Conservation (phyloP, 1,284 basidiomycete genomes). For the Naganishia sp. region DNA sequence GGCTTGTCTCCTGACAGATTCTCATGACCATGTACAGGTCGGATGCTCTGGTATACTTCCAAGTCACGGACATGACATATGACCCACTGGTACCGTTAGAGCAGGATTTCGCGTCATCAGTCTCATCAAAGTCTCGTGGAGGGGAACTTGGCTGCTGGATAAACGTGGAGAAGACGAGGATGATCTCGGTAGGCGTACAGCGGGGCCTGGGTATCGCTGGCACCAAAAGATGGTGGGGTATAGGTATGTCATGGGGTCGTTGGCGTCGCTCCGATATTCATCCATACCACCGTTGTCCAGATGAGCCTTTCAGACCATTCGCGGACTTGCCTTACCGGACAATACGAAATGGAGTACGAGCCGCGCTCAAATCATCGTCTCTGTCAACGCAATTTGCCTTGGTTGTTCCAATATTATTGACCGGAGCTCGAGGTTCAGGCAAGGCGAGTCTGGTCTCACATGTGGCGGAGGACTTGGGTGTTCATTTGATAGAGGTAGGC, state of each 20-base stretch:
- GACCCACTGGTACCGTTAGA: constrained; percentile 55
- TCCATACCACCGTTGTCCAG: constrained; percentile 31
- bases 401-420: constrained; percentile 53
- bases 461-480: constrained; percentile 44
- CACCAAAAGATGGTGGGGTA: constrained; percentile 60
- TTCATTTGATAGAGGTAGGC: constrained; percentile 77
- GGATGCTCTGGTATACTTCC: constrained; percentile 67
- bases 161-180: constrained; percentile 69
- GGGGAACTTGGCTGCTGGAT: constrained; percentile 85
- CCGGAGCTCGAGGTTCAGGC: constrained; percentile 58
- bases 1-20: neutral
- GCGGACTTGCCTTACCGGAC: constrained; percentile 32
- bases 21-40: constrained; percentile 30
- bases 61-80: constrained; percentile 74
- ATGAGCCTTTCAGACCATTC: constrained; percentile 40
- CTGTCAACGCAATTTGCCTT: constrained; percentile 26
- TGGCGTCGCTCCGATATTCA: neutral
- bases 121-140: constrained; percentile 48
- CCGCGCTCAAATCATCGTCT: constrained; percentile 39
- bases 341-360: constrained; percentile 35
- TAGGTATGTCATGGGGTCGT: constrained; percentile 37
- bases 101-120: constrained; percentile 54
- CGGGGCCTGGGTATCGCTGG: constrained; percentile 65
- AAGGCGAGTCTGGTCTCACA: constrained; percentile 54
- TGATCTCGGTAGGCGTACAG: constrained; percentile 77